Evolutionary conservation across 352 stramenopile species (phyloP), one percentile per base, ranked within the genome.

Genomic region (Pythium brachiatum): DNA sequence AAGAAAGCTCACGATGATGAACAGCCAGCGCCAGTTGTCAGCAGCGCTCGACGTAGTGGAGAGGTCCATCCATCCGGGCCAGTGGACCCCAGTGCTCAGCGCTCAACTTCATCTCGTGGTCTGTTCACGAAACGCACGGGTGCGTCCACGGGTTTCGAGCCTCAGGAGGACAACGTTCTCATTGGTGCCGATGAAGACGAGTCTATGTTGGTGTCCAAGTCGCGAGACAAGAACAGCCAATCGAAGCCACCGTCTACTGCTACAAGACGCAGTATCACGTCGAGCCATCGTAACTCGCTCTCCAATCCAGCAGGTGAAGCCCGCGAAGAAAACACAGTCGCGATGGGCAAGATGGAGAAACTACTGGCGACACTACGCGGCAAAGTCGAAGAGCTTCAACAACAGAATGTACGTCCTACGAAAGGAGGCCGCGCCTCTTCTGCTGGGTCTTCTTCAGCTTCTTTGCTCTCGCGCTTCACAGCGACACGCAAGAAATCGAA

Each of bases 311-410:
- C 15, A 2, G 16, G 21, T 13, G 44, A 57, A 26, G 36, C 18
- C 7, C 31, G 36, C 9, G 53, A 62, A 15, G 44, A 56, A 11
- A 31, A 29, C 21, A 13, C 38, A 7, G 27, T n/a, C 4, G 21
- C 34, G 9, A 58, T 62, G 44, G 39, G 46, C 53, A 88, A 88
- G 60, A 63, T 92, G 18, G 80, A 92, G 53, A 75, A 64, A n/a
- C 86, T 80, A 6, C 76, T 88, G 34, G 68, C 63, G 23, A 74
- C 73, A 18, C 69, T 92, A 0, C 78, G 83, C 7, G 41, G 59
- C 29, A 92, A 88, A 60, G 54, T 89, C 7, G 80, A 92, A 66
- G 80, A 89, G 57, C 66, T 89, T 3, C 76, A 89, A 52, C 81
- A 83, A 53, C 83, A 88, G 62, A 92, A 92, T 75, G 82, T 89